These are phyloP conservation scores for Pouteria glomerata DNA, from an alignment of 148 eudicot species.

Conservation along the genomic window DNA sequence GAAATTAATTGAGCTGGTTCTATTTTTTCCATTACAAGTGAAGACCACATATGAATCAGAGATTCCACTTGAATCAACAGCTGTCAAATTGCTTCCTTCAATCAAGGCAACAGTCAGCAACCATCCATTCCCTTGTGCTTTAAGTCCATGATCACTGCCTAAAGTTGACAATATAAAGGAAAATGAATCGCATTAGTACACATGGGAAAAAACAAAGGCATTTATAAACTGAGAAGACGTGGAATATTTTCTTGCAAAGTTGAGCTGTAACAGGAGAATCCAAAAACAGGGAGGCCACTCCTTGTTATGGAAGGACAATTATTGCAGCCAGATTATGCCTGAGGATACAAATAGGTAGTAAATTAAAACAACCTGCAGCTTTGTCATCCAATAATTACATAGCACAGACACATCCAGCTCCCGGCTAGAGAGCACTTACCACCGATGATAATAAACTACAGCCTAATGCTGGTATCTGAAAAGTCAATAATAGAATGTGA, in stretches of 20 bases:
- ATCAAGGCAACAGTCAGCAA: slow-evolving; percentile 91
- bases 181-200: not conserved
- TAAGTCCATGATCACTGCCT: slow-evolving; percentile 90
- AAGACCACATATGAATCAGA: slow-evolving; percentile 95
- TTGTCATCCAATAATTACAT: not conserved
- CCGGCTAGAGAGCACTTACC: not conserved
- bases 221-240: not conserved
- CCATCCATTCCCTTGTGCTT: slow-evolving; percentile 98
- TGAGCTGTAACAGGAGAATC: not conserved
- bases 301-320: not conserved
- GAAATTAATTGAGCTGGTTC: slow-evolving; percentile 95
- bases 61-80: slow-evolving; percentile 81
- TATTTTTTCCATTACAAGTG: slow-evolving; percentile 82
- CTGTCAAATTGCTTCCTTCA: slow-evolving; percentile 88
- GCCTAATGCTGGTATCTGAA: not conserved
- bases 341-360: not conserved
- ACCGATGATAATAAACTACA: not conserved
- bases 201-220: slow-evolving; percentile 1
- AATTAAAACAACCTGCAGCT: not conserved
- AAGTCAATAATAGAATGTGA: not conserved
- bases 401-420: no score
- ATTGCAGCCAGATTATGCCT: not conserved
- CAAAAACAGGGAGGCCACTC: not conserved
- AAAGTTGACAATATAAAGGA: slow-evolving; percentile 16
- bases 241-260: slow-evolving; percentile 1